Evolutionary conservation across 495 filamentous ascomycete genomes (phyloP), one percentile per base, ranked within the genome.

Genomic region (Podospora pseudoanserina): DNA sequence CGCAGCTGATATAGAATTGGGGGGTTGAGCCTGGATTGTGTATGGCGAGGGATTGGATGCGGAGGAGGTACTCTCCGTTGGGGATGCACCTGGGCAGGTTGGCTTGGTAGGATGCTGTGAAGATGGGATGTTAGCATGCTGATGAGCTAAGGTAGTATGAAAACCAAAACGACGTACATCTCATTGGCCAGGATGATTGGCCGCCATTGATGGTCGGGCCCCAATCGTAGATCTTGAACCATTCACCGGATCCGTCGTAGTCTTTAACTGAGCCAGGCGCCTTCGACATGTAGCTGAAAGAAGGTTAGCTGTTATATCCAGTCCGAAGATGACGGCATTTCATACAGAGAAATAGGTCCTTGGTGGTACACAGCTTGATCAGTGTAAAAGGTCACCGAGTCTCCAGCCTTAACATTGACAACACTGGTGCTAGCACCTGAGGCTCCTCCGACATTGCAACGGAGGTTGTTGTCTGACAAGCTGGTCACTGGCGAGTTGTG

Each of bases 21-120:
- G 77, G 83, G 13, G 77, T 79, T 66, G 66, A 70, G 34, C 79
- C 82, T 15, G 84, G 84, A 79, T 88, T 88, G 77, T 89, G 86
- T 70, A 88, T 84, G 55, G 80, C 87, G n/a, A 89, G 81, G 20
- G 83, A 82, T 73, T 89, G 86, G 64, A 86, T 85, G 4, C 88
- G 83, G 63, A 89, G 78, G 63, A 90, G 84, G 68, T 90, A 90
- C 66, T 89, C 84, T 63, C 88, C 88, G 60, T 75, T 77, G 0
- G 83, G 79, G 69, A 87, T 79, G 64, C 78, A 80, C 68, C 79
- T 78, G 16, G 87, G 87, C 68, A 90, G 85, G 57, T 78, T 85
- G 76, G 80, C 83, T 23, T 75, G 77, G 76, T 87, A 88, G 23
- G 76, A 73, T 65, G 73, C 80, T 81, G 15, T 63, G 28, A 44